phyloP scores from a whole-genome alignment of 805 yeast genomes.

The Yarrowia sp. region DNA sequence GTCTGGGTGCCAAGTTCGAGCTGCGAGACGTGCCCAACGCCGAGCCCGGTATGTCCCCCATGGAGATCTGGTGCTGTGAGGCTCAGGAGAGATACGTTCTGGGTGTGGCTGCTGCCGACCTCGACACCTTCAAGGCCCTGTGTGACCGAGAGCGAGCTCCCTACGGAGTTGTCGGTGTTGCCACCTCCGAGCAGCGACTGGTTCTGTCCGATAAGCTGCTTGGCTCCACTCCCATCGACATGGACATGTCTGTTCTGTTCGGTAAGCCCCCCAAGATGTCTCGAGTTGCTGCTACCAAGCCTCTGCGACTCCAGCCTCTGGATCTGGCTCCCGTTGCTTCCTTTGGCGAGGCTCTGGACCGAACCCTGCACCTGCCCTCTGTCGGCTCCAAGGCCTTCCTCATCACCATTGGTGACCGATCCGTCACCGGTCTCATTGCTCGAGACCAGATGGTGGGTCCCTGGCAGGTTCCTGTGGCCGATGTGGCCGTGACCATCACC shows the following conservation, averaged over 20 bases:
- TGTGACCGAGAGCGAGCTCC: constrained; percentile 97
- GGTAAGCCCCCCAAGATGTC: constrained; percentile 98
- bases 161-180: constrained; percentile 92
- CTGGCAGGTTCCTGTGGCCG: constrained; percentile 99
- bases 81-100: constrained; percentile 97
- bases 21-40: constrained; percentile 86
- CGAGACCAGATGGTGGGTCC: constrained; percentile 99
- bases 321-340: constrained; percentile 47
- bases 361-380: constrained; percentile 88
- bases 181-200: constrained; percentile 85
- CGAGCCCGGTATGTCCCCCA: constrained; percentile 98
- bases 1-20: constrained; percentile 91
- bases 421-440: constrained; percentile 96
- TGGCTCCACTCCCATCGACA: constrained; percentile 86
- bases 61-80: constrained; percentile 99
- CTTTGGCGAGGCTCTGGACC: constrained; percentile 70
- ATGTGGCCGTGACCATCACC: constrained; percentile 94
- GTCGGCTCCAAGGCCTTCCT: constrained; percentile 95
- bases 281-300: constrained; percentile 69
- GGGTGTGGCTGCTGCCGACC: constrained; percentile 83
- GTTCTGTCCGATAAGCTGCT: constrained; percentile 79
- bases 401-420: constrained; percentile 97
- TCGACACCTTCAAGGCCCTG: constrained; percentile 72
- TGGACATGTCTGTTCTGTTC: constrained; percentile 92
- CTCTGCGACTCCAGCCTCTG: constrained; percentile 55